phyloP scores from a whole-genome alignment of 2,329 filamentous ascomycete genomes.

The Aspergillus tubingensis region DNA sequence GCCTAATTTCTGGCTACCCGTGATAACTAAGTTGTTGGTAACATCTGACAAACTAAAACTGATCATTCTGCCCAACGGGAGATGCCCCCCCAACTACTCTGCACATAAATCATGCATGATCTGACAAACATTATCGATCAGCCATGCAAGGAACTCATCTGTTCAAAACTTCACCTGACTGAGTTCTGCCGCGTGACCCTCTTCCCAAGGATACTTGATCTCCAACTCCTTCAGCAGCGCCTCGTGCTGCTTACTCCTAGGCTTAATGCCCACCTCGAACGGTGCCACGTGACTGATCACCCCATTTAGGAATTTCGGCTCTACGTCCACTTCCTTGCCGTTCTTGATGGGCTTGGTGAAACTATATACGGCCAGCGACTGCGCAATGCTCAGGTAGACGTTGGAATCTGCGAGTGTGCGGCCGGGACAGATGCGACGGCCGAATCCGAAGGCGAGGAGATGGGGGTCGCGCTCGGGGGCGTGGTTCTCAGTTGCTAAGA shows the following conservation, averaged over 20 bases:
- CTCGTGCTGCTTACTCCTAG: slow-evolving; percentile 6
- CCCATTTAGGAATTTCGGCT: slow-evolving; percentile 3
- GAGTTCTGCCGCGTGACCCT: slow-evolving; percentile 5
- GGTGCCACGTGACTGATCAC: slow-evolving; percentile 13
- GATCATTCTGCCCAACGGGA: too few relatives aligned
- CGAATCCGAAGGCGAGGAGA: slow-evolving; percentile 12
- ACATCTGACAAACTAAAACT: too few relatives aligned
- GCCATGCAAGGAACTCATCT: neutral
- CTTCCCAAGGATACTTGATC: neutral
- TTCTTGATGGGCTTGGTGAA: slow-evolving; percentile 4
- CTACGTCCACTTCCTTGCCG: slow-evolving; percentile 3
- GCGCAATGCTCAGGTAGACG: slow-evolving; percentile 8
- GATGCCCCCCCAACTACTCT: too few relatives aligned
- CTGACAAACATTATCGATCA: neutral
- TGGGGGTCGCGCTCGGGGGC: slow-evolving; percentile 13
- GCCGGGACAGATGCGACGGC: slow-evolving; percentile 15
- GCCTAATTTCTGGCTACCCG: neutral
- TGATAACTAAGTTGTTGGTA: too few relatives aligned
- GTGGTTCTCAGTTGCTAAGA: slow-evolving; percentile 5
- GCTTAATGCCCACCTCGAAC: slow-evolving; percentile 7
- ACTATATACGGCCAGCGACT: slow-evolving; percentile 7
- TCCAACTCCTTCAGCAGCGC: slow-evolving; percentile 9
- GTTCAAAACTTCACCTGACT: neutral
- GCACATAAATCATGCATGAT: neutral
- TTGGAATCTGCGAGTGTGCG: slow-evolving; percentile 13